These are phyloP conservation scores for Talaromyces sp. DNA, from an alignment of 2,329 filamentous ascomycete species.

Conservation along the genomic window DNA sequence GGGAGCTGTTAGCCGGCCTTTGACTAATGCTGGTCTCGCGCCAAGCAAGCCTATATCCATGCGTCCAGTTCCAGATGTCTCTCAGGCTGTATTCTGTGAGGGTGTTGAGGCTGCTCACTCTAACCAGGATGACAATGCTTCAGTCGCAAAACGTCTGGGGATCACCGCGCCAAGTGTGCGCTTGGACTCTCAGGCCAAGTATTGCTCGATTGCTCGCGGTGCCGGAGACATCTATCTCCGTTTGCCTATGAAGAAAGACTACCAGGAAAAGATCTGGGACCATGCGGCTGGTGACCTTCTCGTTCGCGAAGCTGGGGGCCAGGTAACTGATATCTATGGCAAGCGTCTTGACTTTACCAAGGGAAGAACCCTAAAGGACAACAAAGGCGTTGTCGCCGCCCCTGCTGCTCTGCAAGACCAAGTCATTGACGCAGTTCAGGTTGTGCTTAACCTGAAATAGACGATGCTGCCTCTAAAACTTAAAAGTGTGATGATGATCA, in stretches of 20 bases:
- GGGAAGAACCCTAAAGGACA: constrained; percentile 79
- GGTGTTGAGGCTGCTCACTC: constrained; percentile 92
- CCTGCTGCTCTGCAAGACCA: constrained; percentile 69
- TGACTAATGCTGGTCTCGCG: constrained; percentile 52
- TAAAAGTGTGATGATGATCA: not conserved
- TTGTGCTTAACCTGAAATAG: constrained; percentile 60
- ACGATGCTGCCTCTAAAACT: not conserved
- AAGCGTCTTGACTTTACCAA: constrained; percentile 80
- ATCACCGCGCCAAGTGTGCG: constrained; percentile 87
- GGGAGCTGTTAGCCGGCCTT: constrained; percentile 75
- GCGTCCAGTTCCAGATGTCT: constrained; percentile 70
- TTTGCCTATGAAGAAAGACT: constrained; percentile 77
- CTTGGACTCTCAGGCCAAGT: constrained; percentile 98
- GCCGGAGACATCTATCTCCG: constrained; percentile 93
- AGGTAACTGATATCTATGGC: constrained; percentile 85
- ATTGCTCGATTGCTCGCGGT: constrained; percentile 88
- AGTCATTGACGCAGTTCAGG: constrained; percentile 78
- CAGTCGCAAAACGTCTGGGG: constrained; percentile 77
- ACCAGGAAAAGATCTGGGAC: constrained; percentile 99
- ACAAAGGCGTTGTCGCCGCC: constrained; percentile 91
- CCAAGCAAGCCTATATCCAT: constrained; percentile 68
- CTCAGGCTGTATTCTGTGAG: constrained; percentile 89
- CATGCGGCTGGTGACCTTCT: constrained; percentile 94
- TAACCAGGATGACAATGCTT: constrained; percentile 79
- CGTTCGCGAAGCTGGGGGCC: constrained; percentile 86